These are phyloP conservation scores for Apiospora pterosperma DNA, from an alignment of 2,329 filamentous ascomycete species.

Conservation along the genomic window DNA sequence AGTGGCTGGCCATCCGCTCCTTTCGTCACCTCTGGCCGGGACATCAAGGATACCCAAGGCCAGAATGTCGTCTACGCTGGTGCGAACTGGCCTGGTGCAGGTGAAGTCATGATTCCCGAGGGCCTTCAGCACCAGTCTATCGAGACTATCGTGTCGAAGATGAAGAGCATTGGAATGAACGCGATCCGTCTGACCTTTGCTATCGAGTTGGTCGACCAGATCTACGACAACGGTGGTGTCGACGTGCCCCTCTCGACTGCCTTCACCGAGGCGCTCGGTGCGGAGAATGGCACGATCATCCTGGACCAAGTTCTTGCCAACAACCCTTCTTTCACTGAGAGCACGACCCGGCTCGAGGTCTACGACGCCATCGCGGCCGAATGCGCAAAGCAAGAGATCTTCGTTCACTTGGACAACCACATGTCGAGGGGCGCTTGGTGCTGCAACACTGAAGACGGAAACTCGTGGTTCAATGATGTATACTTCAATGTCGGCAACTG, in stretches of 20 bases:
- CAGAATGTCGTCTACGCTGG: conserved; percentile 48
- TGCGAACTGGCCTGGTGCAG: conserved; percentile 60
- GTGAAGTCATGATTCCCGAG: conserved; percentile 61
- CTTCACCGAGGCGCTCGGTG: conserved; percentile 43
- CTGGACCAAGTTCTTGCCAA: conserved; percentile 49
- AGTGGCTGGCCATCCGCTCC: conserved; percentile 27
- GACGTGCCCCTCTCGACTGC: conserved; percentile 44
- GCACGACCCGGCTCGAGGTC: conserved; percentile 45
- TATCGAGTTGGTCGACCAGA: conserved; percentile 61
- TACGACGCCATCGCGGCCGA: conserved; percentile 62
- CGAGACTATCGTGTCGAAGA: conserved; percentile 48
- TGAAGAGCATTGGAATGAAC: conserved; percentile 62
- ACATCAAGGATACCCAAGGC: conserved; percentile 40
- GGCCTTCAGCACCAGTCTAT: conserved; percentile 62
- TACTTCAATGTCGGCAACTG: conserved; percentile 58
- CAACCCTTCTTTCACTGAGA: conserved; percentile 52
- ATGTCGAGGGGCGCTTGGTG: conserved; percentile 58
- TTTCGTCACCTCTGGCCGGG: conserved; percentile 37
- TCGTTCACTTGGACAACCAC: conserved; percentile 60
- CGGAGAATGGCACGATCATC: conserved; percentile 46
- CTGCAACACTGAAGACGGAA: conserved; percentile 51
- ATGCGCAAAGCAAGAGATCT: conserved; percentile 50
- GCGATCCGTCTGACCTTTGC: conserved; percentile 60
- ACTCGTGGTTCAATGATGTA: conserved; percentile 59
- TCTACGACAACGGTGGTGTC: conserved; percentile 43